Percentiles rank a stretch among this genome's conserved stretches.
These are phyloP conservation scores for Scheffersomyces titani DNA, from an alignment of 1,139 yeast genomes.

Conservation along the genomic window DNA sequence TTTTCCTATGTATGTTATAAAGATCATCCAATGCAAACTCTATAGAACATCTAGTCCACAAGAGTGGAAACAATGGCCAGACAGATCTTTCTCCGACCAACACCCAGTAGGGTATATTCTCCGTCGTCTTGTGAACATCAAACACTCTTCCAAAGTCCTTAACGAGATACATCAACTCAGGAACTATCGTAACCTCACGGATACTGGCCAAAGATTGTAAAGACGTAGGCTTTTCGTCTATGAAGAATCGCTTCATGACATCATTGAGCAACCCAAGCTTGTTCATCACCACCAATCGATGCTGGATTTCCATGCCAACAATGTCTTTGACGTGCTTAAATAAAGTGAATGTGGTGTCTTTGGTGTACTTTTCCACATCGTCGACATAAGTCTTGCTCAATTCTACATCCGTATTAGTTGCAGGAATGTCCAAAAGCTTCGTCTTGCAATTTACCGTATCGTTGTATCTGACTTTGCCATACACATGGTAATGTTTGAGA, in stretches of 20 bases:
- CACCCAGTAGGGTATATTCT: slow-evolving; percentile 87
- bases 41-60: slow-evolving; percentile 87
- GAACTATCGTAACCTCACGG: slow-evolving; percentile 85
- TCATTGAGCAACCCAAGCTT: slow-evolving; percentile 75
- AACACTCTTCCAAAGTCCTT: slow-evolving; percentile 71
- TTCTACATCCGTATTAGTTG: slow-evolving; percentile 1
- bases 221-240: slow-evolving; percentile 85
- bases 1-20: slow-evolving; percentile 53
- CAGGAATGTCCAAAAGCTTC: slow-evolving; percentile 3
- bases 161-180: slow-evolving; percentile 70
- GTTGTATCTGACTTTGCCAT: slow-evolving; percentile 34
- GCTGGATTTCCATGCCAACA: slow-evolving; percentile 68
- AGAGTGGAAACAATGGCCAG: slow-evolving; percentile 87
- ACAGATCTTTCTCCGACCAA: slow-evolving; percentile 88
- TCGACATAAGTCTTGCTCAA: slow-evolving; percentile 4
- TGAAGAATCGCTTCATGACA: slow-evolving; percentile 70
- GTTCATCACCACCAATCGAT: slow-evolving; percentile 78
- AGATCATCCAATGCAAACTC: slow-evolving; percentile 87
- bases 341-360: slow-evolving; percentile 33
- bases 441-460: slow-evolving; percentile 5
- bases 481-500: slow-evolving; percentile 58
- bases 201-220: slow-evolving; percentile 53
- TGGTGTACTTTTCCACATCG: slow-evolving; percentile 26
- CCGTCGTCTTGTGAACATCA: slow-evolving; percentile 68
- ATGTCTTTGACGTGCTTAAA: slow-evolving; percentile 38